Percentiles rank a stretch among this genome's conserved stretches.
Evolutionary conservation across 495 filamentous ascomycete species (phyloP).

Genomic region (Chaetomidium leptoderma): DNA sequence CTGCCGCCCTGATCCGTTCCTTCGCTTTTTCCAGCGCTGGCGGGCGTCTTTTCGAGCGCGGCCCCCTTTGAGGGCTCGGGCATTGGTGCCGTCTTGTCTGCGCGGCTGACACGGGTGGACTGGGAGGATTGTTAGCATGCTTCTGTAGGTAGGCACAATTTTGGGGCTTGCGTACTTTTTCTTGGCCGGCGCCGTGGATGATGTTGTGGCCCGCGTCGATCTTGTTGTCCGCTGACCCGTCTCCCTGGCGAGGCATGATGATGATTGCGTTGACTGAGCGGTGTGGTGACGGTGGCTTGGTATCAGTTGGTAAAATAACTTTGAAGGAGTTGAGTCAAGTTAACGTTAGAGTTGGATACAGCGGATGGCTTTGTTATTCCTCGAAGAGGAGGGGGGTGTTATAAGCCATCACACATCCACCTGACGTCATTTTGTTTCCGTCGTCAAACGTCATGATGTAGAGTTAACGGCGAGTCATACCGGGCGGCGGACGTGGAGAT

Average conservation of each 20-base stretch:
- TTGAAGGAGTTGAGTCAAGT: background rate
- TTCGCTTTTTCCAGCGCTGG: conserved; percentile 33
- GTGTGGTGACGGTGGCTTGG: conserved; percentile 27
- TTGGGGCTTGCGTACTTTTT: conserved; percentile 15
- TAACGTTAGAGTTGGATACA: background rate
- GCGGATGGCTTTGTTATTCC: background rate
- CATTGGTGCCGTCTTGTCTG: conserved; percentile 40
- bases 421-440: conserved; percentile 2
- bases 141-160: too few relatives aligned
- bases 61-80: conserved; percentile 36
- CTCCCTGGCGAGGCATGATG: conserved; percentile 40
- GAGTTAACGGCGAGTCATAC: background rate
- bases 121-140: conserved; percentile 8
- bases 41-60: conserved; percentile 27
- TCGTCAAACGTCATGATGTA: conserved; percentile 2
- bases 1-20: conserved; percentile 27
- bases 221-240: conserved; percentile 36
- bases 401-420: background rate
- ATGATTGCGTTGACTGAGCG: conserved; percentile 9
- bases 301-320: background rate
- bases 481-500: too few relatives aligned
- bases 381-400: background rate
- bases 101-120: conserved; percentile 30
- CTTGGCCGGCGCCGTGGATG: conserved; percentile 36
- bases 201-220: conserved; percentile 36